These are phyloP conservation scores for Colletotrichum sp. DNA, from an alignment of 2,329 filamentous ascomycete species.

Conservation along the genomic window DNA sequence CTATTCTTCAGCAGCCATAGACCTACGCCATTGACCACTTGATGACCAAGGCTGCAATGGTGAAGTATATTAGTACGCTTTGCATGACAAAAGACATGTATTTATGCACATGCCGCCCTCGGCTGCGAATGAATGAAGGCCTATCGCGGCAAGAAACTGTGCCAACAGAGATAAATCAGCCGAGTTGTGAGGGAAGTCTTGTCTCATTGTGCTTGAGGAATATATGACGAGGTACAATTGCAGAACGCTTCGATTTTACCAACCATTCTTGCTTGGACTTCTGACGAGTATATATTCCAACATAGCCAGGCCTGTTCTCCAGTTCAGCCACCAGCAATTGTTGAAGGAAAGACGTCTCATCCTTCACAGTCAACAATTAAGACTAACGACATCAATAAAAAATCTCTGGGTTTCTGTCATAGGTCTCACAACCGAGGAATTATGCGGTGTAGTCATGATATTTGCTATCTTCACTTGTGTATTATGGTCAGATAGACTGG, in stretches of 20 bases:
- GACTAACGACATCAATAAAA: fast-evolving
- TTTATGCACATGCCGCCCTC: too few relatives aligned
- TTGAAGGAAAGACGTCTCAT: too few relatives aligned
- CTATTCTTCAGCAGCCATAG: fast-evolving
- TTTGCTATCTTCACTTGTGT: fast-evolving
- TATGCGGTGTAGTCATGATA: fast-evolving
- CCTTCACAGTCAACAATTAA: background rate
- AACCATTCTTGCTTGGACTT: fast-evolving
- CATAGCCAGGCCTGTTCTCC: background rate
- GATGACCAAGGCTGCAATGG: too few relatives aligned
- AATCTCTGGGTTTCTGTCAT: fast-evolving
- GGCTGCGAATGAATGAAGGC: fast-evolving
- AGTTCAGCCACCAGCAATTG: fast-evolving
- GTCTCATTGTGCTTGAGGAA: fast-evolving
- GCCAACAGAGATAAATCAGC: fast-evolving
- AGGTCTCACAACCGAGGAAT: fast-evolving
- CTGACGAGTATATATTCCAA: background rate
- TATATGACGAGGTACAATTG: fast-evolving
- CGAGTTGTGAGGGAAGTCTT: fast-evolving
- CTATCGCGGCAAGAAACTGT: fast-evolving
- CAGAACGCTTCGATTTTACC: background rate
- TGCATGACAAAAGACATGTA: too few relatives aligned
- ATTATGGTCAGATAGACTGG: fast-evolving
- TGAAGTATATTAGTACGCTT: too few relatives aligned
- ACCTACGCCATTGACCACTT: background rate